These are phyloP conservation scores for Isoetes engelmannii DNA, from an alignment of 83 land plant genomes.

Conservation along the genomic window DNA sequence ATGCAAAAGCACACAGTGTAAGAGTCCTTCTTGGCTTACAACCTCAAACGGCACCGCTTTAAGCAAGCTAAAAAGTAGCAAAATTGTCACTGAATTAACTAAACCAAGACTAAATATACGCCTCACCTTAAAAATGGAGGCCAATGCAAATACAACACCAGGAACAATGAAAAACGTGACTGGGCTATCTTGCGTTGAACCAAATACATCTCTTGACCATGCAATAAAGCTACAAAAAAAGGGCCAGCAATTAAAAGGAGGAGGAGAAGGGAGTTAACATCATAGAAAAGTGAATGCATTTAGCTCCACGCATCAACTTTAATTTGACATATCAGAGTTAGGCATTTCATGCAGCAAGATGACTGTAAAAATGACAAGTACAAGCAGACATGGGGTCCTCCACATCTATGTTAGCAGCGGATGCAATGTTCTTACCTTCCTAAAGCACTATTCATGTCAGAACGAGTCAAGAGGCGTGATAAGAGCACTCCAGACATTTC, in stretches of 20 bases:
- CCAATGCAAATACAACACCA: constrained; percentile 64
- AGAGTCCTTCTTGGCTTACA: constrained; percentile 1
- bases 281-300: not conserved
- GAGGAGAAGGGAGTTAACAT: not conserved
- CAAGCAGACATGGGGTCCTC: constrained; percentile 5
- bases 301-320: not conserved
- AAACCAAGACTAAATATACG: not conserved
- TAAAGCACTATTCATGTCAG: constrained; percentile 69
- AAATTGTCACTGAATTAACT: not conserved
- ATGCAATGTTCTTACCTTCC: constrained; percentile 15
- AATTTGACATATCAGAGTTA: too few species aligned
- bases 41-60: not conserved
- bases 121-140: constrained; percentile 78
- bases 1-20: constrained; percentile 6
- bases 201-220: constrained; percentile 66
- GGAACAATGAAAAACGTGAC: constrained; percentile 54
- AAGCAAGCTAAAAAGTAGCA: not conserved
- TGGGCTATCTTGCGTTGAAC: constrained; percentile 37
- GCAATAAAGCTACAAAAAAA: constrained; percentile 51
- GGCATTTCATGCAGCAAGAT: too few species aligned
- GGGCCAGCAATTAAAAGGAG: not conserved
- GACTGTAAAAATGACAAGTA: too few species aligned
- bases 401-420: constrained; percentile 33
- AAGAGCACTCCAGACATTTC: constrained; percentile 80
- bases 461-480: constrained; percentile 82